These are phyloP conservation scores for Candida ipomoeae DNA, from an alignment of 805 yeast species.

Conservation along the genomic window DNA sequence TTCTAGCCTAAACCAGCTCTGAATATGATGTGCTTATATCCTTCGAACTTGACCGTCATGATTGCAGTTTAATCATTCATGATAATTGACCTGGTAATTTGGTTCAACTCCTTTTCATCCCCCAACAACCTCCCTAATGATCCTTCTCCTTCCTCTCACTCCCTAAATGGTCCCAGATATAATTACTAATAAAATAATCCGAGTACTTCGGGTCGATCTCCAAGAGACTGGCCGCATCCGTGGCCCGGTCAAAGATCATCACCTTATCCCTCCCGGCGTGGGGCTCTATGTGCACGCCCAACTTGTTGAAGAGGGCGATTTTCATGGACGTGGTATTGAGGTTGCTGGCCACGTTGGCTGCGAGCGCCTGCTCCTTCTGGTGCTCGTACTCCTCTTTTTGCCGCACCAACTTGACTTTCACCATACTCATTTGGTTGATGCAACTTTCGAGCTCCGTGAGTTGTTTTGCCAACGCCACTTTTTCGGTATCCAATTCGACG, in stretches of 20 bases:
- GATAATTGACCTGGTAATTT: too few species aligned
- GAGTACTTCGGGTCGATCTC: constrained; percentile 54
- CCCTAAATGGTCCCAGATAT: constrained; percentile 65
- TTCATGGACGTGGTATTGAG: constrained; percentile 48
- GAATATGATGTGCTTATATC: too few species aligned
- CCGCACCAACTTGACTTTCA: constrained; percentile 33
- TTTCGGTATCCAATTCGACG: constrained; percentile 39
- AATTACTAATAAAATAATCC: constrained; percentile 67
- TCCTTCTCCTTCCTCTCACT: neutral
- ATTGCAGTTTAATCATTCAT: too few species aligned
- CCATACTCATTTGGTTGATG: constrained; percentile 32
- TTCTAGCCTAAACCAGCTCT: too few species aligned
- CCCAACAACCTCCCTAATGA: too few species aligned
- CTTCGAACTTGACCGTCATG: too few species aligned
- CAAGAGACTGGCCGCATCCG: constrained; percentile 45
- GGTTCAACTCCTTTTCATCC: too few species aligned
- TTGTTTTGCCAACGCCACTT: constrained; percentile 49
- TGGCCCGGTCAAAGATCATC: constrained; percentile 46
- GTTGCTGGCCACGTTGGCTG: constrained; percentile 30
- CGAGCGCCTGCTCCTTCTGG: constrained; percentile 26
- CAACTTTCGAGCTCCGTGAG: constrained; percentile 47
- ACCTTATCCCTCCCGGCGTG: constrained; percentile 31
- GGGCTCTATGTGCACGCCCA: constrained; percentile 52
- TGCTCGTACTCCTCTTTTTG: constrained; percentile 35
- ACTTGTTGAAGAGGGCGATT: constrained; percentile 53